These are phyloP conservation scores for Apiotrichum sp. DNA, from an alignment of 1,284 basidiomycete species.

Conservation along the genomic window DNA sequence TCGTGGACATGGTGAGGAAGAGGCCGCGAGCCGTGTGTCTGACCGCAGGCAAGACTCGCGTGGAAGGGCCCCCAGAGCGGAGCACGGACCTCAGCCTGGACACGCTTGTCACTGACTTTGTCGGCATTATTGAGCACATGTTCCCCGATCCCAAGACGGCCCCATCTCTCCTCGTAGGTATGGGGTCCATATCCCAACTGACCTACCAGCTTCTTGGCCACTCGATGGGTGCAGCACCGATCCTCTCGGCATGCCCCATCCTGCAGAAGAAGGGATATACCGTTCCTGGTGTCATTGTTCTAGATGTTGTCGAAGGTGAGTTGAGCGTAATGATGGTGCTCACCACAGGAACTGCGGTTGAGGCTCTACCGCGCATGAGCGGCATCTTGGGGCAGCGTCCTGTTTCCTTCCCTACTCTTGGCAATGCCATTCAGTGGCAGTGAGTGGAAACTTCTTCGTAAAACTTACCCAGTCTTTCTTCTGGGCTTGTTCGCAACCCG, in stretches of 20 bases:
- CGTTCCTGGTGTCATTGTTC: conserved; percentile 74
- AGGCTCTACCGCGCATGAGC: conserved; percentile 85
- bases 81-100: conserved; percentile 65
- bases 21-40: background rate
- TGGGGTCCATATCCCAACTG: conserved; percentile 9
- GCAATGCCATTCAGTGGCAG: conserved; percentile 94
- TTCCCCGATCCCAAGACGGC: conserved; percentile 60
- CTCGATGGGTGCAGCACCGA: conserved; percentile 85
- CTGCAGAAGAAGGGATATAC: conserved; percentile 64
- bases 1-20: conserved; percentile 71
- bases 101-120: conserved; percentile 64
- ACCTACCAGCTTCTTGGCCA: conserved; percentile 68
- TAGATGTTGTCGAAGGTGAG: conserved; percentile 93
- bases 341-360: conserved; percentile 75
- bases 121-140: conserved; percentile 59
- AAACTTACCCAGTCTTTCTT: conserved; percentile 54
- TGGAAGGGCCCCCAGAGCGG: conserved; percentile 41
- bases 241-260: conserved; percentile 62
- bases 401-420: conserved; percentile 69
- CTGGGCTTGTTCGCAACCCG: conserved; percentile 70
- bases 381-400: conserved; percentile 78
- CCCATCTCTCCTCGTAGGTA: conserved; percentile 66
- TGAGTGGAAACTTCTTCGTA: conserved; percentile 49
- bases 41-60: conserved; percentile 55
- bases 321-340: background rate